Evolutionary conservation across 306 rosid genomes (phyloP).

Genomic region (Vicia faba): DNA sequence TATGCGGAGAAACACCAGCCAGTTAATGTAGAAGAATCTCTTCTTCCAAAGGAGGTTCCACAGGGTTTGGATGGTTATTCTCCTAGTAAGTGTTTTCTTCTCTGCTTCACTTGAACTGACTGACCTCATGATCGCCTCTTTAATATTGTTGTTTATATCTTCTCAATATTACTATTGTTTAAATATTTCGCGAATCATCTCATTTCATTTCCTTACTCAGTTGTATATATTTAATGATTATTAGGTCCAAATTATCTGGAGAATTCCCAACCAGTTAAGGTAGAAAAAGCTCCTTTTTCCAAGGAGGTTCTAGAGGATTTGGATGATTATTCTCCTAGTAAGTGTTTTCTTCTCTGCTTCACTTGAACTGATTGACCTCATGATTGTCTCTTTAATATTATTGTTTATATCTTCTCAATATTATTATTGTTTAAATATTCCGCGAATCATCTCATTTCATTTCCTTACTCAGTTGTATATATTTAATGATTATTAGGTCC

Average conservation of each 20-base stretch:
- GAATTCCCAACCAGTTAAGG: conserved; percentile 35
- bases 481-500: conserved; percentile 28
- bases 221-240: conserved; percentile 1
- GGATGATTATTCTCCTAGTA: conserved; percentile 41
- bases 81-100: too few species aligned
- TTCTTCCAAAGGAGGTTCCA: too few species aligned
- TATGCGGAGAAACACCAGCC: too few species aligned
- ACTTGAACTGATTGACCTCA: not conserved
- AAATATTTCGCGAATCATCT: not conserved
- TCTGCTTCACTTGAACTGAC: too few species aligned
- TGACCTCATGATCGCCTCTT: not conserved
- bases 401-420: too few species aligned
- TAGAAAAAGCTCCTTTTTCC: conserved; percentile 28
- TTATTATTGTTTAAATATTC: not conserved
- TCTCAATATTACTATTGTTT: not conserved
- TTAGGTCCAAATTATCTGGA: conserved; percentile 35
- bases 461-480: not conserved
- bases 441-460: not conserved
- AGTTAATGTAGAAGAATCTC: too few species aligned
- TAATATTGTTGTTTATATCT: not conserved
- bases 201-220: not conserved
- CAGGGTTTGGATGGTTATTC: too few species aligned
- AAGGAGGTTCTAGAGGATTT: conserved; percentile 28
- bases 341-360: not conserved
- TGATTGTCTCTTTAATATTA: too few species aligned